Conservation (phyloP, 257 asterid genomes). For the Nicotiana paniculata region DNA sequence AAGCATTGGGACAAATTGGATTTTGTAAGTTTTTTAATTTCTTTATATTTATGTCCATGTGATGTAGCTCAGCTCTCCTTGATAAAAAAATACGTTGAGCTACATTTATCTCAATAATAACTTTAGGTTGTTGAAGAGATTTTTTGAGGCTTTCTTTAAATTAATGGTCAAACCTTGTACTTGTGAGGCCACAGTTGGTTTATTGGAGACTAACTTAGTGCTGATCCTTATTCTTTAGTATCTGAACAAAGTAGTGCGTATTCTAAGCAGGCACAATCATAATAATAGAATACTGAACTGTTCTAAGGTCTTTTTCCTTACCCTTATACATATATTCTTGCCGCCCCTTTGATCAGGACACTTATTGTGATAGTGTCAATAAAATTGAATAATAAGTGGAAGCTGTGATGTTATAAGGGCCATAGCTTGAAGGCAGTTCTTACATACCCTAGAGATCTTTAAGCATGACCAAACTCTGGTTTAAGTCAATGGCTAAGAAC, state of each 20-base stretch:
- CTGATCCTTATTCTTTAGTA: background rate
- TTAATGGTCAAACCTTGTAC: background rate
- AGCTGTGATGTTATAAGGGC: background rate
- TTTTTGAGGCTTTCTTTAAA: background rate
- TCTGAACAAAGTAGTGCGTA: background rate
- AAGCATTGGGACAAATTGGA: constrained; percentile 93
- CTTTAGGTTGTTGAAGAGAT: background rate
- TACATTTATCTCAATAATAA: background rate
- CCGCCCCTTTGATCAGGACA: background rate
- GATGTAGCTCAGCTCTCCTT: background rate
- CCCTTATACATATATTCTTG: background rate
- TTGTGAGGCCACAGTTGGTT: background rate
- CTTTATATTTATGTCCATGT: background rate
- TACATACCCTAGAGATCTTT: too few relatives aligned
- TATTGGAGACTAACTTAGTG: background rate
- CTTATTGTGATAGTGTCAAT: background rate
- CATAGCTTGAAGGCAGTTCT: too few relatives aligned
- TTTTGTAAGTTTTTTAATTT: constrained; percentile 52
- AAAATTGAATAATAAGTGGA: background rate
- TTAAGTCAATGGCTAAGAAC: background rate
- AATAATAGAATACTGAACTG: background rate
- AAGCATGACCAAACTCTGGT: background rate
- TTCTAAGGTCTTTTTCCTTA: background rate
- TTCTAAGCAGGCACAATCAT: background rate
- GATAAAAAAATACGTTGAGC: background rate